A percentile compares a stretch with the other conserved stretches of the same genome.
These are phyloP conservation scores for Oryza brachyantha DNA, from an alignment of 176 grass and related monocot genomes.

Conservation along the genomic window DNA sequence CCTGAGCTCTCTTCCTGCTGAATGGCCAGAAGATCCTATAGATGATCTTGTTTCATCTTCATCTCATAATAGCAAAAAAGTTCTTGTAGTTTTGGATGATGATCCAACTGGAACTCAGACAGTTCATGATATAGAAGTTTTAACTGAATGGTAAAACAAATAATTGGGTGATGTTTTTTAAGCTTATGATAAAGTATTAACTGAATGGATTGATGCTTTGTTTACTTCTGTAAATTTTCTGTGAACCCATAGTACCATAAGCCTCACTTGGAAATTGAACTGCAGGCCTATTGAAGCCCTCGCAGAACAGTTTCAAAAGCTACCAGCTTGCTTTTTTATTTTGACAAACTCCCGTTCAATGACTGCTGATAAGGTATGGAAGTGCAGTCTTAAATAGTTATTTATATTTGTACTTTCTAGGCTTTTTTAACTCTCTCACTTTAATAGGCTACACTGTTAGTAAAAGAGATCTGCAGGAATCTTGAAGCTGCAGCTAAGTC, in stretches of 20 bases:
- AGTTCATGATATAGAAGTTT: constrained; percentile 94
- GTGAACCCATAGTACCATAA: constrained; percentile 9
- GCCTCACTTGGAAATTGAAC: constrained; percentile 20
- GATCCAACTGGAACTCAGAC: constrained; percentile 98
- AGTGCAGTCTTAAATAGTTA: constrained; percentile 24
- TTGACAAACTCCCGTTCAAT: constrained; percentile 94
- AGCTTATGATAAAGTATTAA: background rate
- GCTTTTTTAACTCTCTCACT: constrained; percentile 20
- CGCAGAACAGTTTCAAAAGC: constrained; percentile 72
- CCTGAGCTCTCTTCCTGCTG: constrained; percentile 71
- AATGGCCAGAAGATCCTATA: constrained; percentile 78
- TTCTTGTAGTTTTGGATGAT: constrained; percentile 93
- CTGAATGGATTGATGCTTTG: background rate
- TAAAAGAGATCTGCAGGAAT: constrained; percentile 87
- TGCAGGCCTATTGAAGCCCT: constrained; percentile 82
- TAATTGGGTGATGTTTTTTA: background rate
- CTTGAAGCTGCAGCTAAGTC: constrained; percentile 74
- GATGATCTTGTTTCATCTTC: constrained; percentile 50
- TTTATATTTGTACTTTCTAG: constrained; percentile 22
- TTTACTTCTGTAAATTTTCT: constrained; percentile 28
- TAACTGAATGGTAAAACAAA: constrained; percentile 86
- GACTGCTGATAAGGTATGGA: constrained; percentile 78
- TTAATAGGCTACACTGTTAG: constrained; percentile 63
- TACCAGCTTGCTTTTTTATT: constrained; percentile 86
- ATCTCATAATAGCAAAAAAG: constrained; percentile 56